phyloP scores from a whole-genome alignment of 2,329 filamentous ascomycete genomes.

The Fusarium sp. region DNA sequence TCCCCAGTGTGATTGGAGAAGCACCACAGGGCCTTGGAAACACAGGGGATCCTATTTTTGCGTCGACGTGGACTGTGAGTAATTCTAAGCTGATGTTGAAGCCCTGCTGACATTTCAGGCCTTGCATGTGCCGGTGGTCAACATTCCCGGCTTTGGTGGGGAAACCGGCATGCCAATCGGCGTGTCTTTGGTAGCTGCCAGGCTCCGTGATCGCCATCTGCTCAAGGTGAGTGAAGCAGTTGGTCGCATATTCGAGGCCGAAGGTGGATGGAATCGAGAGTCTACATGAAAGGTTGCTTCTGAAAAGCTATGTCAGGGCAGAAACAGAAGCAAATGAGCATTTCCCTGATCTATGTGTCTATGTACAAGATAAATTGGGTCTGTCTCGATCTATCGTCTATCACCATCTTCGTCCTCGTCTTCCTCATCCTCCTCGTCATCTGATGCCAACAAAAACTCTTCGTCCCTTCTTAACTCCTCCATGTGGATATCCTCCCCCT shows the following conservation, averaged over 20 bases:
- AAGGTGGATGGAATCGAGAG: constrained; percentile 42
- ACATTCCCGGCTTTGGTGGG: constrained; percentile 73
- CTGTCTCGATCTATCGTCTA: neutral
- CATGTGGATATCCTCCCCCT: constrained; percentile 44
- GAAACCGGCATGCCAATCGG: constrained; percentile 67
- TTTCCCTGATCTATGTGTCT: neutral
- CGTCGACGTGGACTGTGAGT: constrained; percentile 66
- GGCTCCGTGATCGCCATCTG: constrained; percentile 61
- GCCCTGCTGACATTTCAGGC: constrained; percentile 43
- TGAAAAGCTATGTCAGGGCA: neutral
- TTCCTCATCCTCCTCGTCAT: constrained; percentile 8
- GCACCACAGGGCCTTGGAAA: constrained; percentile 65
- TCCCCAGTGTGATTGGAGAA: constrained; percentile 70
- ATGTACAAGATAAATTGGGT: neutral
- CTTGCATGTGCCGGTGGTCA: constrained; percentile 72
- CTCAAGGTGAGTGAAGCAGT: constrained; percentile 56
- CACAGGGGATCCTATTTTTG: constrained; percentile 69
- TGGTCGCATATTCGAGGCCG: constrained; percentile 51
- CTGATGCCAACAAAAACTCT: constrained; percentile 35
- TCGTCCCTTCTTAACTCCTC: constrained; percentile 55
- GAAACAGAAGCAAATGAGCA: neutral
- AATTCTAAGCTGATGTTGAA: constrained; percentile 50
- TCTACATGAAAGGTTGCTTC: no score
- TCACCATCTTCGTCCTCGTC: constrained; percentile 1
- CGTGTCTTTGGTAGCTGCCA: constrained; percentile 62